A percentile compares a stretch with the other conserved stretches of the same genome.
These are phyloP conservation scores for Fraxinus angustifolia DNA, from an alignment of 305 asterid species.

Conservation along the genomic window DNA sequence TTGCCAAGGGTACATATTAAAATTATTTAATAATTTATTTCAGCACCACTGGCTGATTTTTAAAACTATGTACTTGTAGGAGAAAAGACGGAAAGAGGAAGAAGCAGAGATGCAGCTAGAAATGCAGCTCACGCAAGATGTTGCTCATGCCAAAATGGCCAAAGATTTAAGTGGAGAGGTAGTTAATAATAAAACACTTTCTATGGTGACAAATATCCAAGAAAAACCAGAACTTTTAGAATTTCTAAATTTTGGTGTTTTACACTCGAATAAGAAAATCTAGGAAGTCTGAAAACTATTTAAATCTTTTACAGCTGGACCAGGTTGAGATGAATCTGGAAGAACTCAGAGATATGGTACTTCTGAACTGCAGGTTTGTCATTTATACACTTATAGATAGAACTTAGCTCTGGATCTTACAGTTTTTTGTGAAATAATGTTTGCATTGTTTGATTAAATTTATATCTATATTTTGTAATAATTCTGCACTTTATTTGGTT, in stretches of 20 bases:
- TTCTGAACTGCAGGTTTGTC: slow-evolving; percentile 82
- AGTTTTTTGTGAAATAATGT: neutral
- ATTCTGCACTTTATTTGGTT: neutral
- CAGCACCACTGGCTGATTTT: slow-evolving; percentile 17
- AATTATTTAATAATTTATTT: neutral
- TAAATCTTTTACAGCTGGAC: slow-evolving; percentile 54
- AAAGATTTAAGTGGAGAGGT: slow-evolving; percentile 51
- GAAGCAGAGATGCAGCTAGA: slow-evolving; percentile 53
- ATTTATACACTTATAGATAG: neutral
- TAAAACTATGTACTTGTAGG: slow-evolving; percentile 36
- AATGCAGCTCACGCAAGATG: slow-evolving; percentile 61
- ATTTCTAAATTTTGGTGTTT: neutral
- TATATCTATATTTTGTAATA: neutral
- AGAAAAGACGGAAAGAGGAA: slow-evolving; percentile 53
- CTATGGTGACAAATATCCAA: neutral
- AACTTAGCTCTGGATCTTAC: neutral
- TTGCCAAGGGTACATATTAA: neutral
- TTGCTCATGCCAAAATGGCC: slow-evolving; percentile 59
- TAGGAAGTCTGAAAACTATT: slow-evolving; percentile 21
- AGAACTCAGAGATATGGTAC: slow-evolving; percentile 59
- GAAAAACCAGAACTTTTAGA: neutral
- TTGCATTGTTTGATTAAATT: neutral
- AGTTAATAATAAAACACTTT: slow-evolving; percentile 15
- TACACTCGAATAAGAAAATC: neutral
- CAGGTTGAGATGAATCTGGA: slow-evolving; percentile 55